Evolutionary conservation across 805 yeast species (phyloP).

Genomic region (Citeromyces matritensis): DNA sequence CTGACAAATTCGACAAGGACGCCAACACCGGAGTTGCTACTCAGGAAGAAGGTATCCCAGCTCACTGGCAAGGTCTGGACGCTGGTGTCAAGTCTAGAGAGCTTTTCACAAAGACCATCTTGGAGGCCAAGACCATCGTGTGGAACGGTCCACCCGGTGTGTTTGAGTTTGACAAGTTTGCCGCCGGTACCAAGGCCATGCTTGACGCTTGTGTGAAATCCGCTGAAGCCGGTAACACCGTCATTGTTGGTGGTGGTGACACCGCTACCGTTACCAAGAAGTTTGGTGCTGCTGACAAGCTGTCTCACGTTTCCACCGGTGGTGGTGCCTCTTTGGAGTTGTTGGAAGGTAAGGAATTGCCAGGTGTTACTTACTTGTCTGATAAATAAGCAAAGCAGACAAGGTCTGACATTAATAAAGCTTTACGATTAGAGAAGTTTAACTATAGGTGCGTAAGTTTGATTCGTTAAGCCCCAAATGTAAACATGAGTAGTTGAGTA

Average conservation of each 20-base stretch:
- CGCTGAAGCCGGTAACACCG: conserved; percentile 80
- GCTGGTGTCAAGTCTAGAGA: conserved; percentile 81
- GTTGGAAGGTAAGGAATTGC: conserved; percentile 96
- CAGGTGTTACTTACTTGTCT: conserved; percentile 92
- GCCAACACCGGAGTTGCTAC: conserved; percentile 79
- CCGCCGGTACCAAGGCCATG: conserved; percentile 82
- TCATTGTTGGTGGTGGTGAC: conserved; percentile 98
- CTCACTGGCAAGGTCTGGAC: conserved; percentile 91
- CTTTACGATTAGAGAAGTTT: no score
- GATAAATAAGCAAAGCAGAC: conserved; percentile 53
- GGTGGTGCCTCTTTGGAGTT: conserved; percentile 99
- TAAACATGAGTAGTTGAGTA: no score
- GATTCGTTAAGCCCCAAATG: no score
- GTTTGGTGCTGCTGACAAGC: conserved; percentile 90
- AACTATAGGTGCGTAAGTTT: no score
- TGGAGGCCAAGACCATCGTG: conserved; percentile 91
- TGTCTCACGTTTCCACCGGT: conserved; percentile 98
- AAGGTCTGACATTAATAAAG: no score
- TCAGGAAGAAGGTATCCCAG: conserved; percentile 87
- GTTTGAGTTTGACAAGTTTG: conserved; percentile 88
- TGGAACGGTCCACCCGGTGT: conserved; percentile 99
- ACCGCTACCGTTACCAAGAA: conserved; percentile 99
- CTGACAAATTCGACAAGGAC: conserved; percentile 85
- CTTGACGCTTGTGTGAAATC: conserved; percentile 81
- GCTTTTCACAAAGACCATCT: conserved; percentile 70